Evolutionary conservation across 192 early-diverging fungal genomes (phyloP).

Genomic region (Linnemannia elongata): DNA sequence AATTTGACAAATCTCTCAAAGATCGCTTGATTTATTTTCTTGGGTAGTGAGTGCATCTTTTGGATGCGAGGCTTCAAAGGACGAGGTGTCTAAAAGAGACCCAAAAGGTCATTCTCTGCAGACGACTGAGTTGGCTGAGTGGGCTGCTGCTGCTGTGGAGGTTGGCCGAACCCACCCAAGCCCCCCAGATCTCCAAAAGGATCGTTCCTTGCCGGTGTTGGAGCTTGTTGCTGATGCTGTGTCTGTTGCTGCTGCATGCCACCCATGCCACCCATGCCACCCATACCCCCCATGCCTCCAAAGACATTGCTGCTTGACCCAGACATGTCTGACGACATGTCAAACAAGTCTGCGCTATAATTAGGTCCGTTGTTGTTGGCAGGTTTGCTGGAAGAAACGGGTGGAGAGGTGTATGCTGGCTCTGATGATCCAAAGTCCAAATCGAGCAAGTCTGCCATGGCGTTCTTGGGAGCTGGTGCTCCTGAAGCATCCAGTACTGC

Average conservation of each 20-base stretch:
- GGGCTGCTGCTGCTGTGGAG: slow-evolving; percentile 21
- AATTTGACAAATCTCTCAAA: neutral
- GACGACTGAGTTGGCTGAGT: neutral
- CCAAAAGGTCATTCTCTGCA: neutral
- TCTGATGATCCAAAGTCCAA: slow-evolving; percentile 74
- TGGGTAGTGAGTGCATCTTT: neutral
- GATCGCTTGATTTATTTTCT: neutral
- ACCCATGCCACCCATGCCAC: neutral
- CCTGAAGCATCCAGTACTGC: slow-evolving; percentile 56
- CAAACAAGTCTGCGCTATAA: slow-evolving; percentile 39
- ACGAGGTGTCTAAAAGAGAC: neutral
- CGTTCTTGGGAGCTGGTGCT: slow-evolving; percentile 66
- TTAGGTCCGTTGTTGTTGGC: slow-evolving; percentile 4
- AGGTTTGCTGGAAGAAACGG: slow-evolving; percentile 12
- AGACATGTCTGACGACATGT: slow-evolving; percentile 46
- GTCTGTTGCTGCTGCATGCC: slow-evolving; percentile 16
- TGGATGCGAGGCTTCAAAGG: neutral
- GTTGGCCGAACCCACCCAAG: slow-evolving; percentile 37
- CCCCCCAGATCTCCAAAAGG: slow-evolving; percentile 46
- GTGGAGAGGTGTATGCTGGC: slow-evolving; percentile 18
- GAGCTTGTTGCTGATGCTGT: slow-evolving; percentile 5
- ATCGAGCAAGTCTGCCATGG: slow-evolving; percentile 76
- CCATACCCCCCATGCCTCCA: neutral
- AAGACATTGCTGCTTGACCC: slow-evolving; percentile 13
- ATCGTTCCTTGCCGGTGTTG: slow-evolving; percentile 13